Conservation (phyloP, 768 basidiomycete genomes). For the Lenzites betulinus region DNA sequence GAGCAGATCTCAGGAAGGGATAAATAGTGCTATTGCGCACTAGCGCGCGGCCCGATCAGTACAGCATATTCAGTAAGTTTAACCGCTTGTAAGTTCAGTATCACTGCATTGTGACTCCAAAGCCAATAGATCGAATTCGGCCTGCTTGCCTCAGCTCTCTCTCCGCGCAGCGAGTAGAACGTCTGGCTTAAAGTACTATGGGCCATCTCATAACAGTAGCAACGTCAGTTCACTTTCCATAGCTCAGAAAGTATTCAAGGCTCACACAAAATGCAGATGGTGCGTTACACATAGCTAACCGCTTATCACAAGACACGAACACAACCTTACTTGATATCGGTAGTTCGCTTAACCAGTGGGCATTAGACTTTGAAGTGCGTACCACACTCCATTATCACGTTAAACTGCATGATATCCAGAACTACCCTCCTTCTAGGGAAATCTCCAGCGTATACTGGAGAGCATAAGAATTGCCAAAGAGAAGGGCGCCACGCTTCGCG, state of each 20-base stretch:
- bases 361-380: constrained; percentile 85
- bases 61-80: too few relatives aligned
- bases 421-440: constrained; percentile 60
- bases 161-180: too few relatives aligned
- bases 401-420: background rate
- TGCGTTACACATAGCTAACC: background rate
- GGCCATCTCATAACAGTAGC: constrained; percentile 87
- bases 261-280: constrained; percentile 18
- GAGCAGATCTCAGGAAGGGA: accelerated
- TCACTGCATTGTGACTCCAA: too few relatives aligned
- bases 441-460: constrained; percentile 85
- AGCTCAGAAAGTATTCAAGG: background rate
- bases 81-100: too few relatives aligned
- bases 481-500: constrained; percentile 85
- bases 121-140: too few relatives aligned
- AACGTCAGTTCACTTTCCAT: constrained; percentile 55
- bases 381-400: background rate
- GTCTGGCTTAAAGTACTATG: constrained; percentile 43
- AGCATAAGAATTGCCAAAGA: constrained; percentile 89
- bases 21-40: too few relatives aligned
- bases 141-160: too few relatives aligned
- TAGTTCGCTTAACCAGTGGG: constrained; percentile 97
- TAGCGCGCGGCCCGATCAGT: too few relatives aligned
- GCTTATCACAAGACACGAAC: too few relatives aligned
- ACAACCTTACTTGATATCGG: too few relatives aligned